Evolutionary conservation across 192 early-diverging fungal genomes (phyloP), one percentile per base, ranked within the genome.

Genomic region (Tieghemiomyces parasiticus): DNA sequence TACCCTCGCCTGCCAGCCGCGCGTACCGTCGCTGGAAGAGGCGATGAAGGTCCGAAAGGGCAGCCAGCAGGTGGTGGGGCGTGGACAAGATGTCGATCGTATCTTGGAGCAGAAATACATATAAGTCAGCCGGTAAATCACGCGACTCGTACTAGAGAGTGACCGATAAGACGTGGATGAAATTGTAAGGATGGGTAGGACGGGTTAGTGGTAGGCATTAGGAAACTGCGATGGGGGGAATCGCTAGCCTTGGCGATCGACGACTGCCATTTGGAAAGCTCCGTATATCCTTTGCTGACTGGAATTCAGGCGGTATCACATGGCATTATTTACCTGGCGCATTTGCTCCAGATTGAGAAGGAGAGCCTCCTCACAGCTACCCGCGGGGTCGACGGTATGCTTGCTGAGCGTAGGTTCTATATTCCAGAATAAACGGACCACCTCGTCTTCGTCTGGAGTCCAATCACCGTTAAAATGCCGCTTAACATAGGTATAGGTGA

Each of bases 391-490:
- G 22, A n/a, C 4, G 13, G 47, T 6, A 13, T 48, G 6, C 19
- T 6, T 13, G n/a, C 6, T 22, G 4, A 48, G 24, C 4, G 4
- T 6, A 6, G 47, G 47, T 24, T 48, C 47, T 13, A 48, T 9
- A 4, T 22, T 4, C 13, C 13, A 48, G 9, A 48, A n/a, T 24
- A 22, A n/a, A n/a, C 24, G 20, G n/a, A 12, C 12, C 9, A 25
- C 52, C n/a, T 54, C 52, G 4, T 10, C 29, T 6, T 6, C 4
- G 30, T 54, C 12, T 3, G 52, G 10, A 12, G 28, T 12, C 52
- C 52, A 54, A 31, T 54, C 52, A 6, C 52, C 52, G 52, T 54
- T 54, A 14, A 54, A 33, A 12, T 28, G 52, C 6, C 52, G 52
- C 32, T 33, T 29, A 25, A 25, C 25, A 28, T 54, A 54, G 13